Conservation (phyloP, 371 early-diverging fungal genomes). For the Mortierella sp. region DNA sequence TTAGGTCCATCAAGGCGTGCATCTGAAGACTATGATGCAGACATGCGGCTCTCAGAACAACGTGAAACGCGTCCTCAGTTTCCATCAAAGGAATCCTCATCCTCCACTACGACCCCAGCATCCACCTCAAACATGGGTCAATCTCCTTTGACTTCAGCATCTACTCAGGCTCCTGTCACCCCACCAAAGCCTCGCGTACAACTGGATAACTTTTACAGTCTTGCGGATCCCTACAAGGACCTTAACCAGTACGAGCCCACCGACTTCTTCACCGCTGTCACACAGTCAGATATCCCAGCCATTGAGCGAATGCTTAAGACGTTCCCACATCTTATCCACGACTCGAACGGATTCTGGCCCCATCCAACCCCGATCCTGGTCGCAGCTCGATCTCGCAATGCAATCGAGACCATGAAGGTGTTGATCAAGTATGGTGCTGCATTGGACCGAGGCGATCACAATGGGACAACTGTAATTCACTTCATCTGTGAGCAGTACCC, state of each 20-base stretch:
- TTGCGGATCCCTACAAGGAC: slow-evolving; percentile 50
- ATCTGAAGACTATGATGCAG: slow-evolving; percentile 21
- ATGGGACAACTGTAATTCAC: slow-evolving; percentile 42
- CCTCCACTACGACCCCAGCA: slow-evolving; percentile 6
- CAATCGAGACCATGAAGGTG: slow-evolving; percentile 48
- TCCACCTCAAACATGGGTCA: neutral
- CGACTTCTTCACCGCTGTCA: slow-evolving; percentile 49
- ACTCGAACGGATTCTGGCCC: slow-evolving; percentile 44
- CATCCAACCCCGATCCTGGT: slow-evolving; percentile 42
- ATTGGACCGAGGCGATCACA: slow-evolving; percentile 39
- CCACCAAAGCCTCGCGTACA: slow-evolving; percentile 19
- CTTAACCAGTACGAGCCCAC: slow-evolving; percentile 32
- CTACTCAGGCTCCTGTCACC: neutral
- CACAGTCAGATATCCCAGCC: slow-evolving; percentile 30
- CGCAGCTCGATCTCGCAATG: slow-evolving; percentile 39
- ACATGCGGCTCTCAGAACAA: slow-evolving; percentile 1
- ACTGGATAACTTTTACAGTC: slow-evolving; percentile 51
- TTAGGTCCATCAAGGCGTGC: slow-evolving; percentile 7
- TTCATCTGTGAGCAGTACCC: slow-evolving; percentile 48
- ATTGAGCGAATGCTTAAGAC: slow-evolving; percentile 33
- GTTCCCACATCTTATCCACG: slow-evolving; percentile 32
- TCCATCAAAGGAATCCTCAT: slow-evolving; percentile 33
- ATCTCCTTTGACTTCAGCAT: neutral
- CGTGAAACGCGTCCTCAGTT: slow-evolving; percentile 16
- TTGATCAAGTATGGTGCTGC: slow-evolving; percentile 32